phyloP scores from a whole-genome alignment of 106 monocot species.

The Dactylorhiza incarnata region DNA sequence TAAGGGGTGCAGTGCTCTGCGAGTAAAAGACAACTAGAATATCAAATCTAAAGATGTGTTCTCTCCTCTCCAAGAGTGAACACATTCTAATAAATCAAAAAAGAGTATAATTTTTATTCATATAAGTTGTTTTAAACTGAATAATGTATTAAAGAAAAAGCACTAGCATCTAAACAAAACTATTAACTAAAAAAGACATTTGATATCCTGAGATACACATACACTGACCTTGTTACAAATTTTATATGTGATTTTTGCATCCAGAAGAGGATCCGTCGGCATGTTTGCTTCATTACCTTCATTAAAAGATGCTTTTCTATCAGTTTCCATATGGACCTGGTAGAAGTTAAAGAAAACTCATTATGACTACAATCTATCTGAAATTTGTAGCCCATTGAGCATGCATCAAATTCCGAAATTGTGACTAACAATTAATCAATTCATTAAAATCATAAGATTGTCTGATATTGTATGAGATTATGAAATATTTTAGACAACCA shows the following conservation, averaged over 20 bases:
- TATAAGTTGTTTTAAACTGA: not conserved
- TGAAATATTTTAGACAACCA: not conserved
- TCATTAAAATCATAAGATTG: not conserved
- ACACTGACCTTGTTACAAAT: slow-evolving; percentile 64
- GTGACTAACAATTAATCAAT: not conserved
- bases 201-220: not conserved
- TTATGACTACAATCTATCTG: not conserved
- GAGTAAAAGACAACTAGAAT: too few species aligned
- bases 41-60: too few species aligned
- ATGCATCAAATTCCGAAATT: not conserved
- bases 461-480: not conserved
- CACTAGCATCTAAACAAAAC: not conserved
- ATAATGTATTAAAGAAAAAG: not conserved
- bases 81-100: not conserved
- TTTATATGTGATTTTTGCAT: slow-evolving; percentile 61
- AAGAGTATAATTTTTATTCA: not conserved
- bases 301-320: slow-evolving; percentile 57
- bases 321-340: slow-evolving; percentile 98
- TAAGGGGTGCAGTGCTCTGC: too few species aligned
- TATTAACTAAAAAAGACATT: not conserved
- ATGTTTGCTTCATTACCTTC: slow-evolving; percentile 43
- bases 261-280: slow-evolving; percentile 51
- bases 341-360: not conserved
- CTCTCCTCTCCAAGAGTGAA: not conserved
- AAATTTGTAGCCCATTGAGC: not conserved